Evolutionary conservation across 2,329 filamentous ascomycete genomes (phyloP), one percentile per base, ranked within the genome.

Genomic region (Cladosporium phlei): DNA sequence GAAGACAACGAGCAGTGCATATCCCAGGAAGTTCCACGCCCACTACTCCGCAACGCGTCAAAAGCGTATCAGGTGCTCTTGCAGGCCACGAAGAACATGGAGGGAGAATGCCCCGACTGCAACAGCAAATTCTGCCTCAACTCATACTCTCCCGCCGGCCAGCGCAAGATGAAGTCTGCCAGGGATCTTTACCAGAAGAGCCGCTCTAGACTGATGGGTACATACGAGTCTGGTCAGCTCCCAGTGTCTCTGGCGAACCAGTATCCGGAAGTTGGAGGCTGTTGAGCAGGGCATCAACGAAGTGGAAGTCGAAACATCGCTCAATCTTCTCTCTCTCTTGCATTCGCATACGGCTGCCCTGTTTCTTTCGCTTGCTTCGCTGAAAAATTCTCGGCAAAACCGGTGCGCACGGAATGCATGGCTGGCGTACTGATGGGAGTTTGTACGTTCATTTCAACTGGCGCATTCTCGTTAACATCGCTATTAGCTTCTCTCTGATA

Each of bases 171-270:
- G 14, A 37, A 43, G n/a, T 25, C 52, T n/a, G 54, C 55, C 2
- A 48, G 30, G 19, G 47, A 48, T 6, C 49, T 44, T 46, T 59
- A 59, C 30, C 35, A 24, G 8, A 52, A 37, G 43, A 56, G 50
- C 42, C 52, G 54, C 3, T 19, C 46, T 4, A 46, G 21, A 10
- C 42, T 58, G 16, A 30, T 34, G 16, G 47, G 28, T 3, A 28
- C 17, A 6, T 49, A 38, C 28, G 44, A 14, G 5, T 14, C 11
- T 7, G 22, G 12, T 8, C 16, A 25, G n/a, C 10, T 44, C 4
- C 40, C 40, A 9, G 40, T 35, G 21, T 10, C 8, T 12, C n/a
- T 42, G 20, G 16, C 22, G 5, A 33, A 24, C n/a, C 12, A 43
- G 28, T 16, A 24, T 4, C 39, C 39, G 14, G 39, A 24, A 12